Evolutionary conservation across 352 stramenopile species (phyloP).

Genomic region (Pythium dissimile): DNA sequence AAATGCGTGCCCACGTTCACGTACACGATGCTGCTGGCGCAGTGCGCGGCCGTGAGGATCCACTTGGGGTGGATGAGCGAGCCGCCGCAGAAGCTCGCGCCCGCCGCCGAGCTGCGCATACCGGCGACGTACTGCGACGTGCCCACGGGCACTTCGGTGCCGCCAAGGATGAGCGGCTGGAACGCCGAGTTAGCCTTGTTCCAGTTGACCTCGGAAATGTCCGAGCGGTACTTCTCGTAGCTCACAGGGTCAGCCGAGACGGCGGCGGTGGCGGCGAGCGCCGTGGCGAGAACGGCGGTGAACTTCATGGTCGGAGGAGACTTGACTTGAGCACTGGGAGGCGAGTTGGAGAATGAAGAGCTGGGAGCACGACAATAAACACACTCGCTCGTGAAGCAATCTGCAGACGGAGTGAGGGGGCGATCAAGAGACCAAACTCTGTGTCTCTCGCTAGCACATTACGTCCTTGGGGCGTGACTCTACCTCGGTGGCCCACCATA

Average conservation of each 20-base stretch:
- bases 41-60: conserved; percentile 31
- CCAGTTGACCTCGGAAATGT: conserved; percentile 14
- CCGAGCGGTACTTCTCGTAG: conserved; percentile 12
- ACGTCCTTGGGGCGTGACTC: too few relatives aligned
- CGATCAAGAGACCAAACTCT: neutral
- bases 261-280: neutral
- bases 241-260: neutral
- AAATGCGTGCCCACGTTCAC: conserved; percentile 29
- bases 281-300: conserved; percentile 1
- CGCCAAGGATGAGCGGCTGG: conserved; percentile 19
- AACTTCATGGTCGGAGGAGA: conserved; percentile 10
- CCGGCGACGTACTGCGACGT: conserved; percentile 17
- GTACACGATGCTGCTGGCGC: conserved; percentile 15
- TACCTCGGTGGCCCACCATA: too few relatives aligned
- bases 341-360: conserved; percentile 8
- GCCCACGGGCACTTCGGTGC: conserved; percentile 21
- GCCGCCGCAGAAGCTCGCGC: conserved; percentile 24
- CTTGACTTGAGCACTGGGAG: conserved; percentile 3
- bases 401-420: neutral
- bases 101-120: conserved; percentile 4
- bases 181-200: conserved; percentile 2
- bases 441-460: too few relatives aligned
- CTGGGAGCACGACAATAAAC: too few relatives aligned
- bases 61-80: conserved; percentile 29
- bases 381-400: neutral